phyloP scores from a whole-genome alignment of 495 filamentous ascomycete species.

The Annulohypoxylon moriforme region DNA sequence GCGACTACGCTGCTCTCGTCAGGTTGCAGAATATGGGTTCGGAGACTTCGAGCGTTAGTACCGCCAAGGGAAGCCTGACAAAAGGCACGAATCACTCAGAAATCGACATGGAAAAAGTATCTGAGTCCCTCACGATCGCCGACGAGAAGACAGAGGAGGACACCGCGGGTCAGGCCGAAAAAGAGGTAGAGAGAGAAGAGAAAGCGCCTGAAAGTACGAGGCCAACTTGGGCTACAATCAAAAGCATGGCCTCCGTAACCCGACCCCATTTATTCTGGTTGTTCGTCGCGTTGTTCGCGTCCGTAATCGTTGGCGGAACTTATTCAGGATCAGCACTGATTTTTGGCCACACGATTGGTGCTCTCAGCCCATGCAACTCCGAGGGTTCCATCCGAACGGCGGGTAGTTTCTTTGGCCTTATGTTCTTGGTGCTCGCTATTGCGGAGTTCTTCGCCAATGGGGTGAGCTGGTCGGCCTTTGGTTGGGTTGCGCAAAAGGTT shows the following conservation, averaged over 20 bases:
- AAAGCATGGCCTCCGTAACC: constrained; percentile 36
- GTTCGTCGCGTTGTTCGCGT: constrained; percentile 48
- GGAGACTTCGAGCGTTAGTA: constrained; percentile 45
- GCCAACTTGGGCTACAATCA: constrained; percentile 44
- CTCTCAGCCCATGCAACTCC: constrained; percentile 48
- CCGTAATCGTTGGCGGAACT: constrained; percentile 57
- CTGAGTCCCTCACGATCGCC: constrained; percentile 23
- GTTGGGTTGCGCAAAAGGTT: constrained; percentile 60
- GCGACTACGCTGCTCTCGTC: constrained; percentile 58
- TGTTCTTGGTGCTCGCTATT: constrained; percentile 66
- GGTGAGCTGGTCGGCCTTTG: constrained; percentile 59
- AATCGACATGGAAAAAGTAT: constrained; percentile 54
- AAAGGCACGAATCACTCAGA: constrained; percentile 34
- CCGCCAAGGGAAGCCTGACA: constrained; percentile 29
- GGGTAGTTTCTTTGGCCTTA: constrained; percentile 61
- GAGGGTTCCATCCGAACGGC: constrained; percentile 51
- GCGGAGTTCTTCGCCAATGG: constrained; percentile 60
- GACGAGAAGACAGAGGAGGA: constrained; percentile 20
- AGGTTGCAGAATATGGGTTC: constrained; percentile 48
- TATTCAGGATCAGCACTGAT: constrained; percentile 61
- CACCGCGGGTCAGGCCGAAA: constrained; percentile 3
- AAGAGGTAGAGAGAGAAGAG: constrained; percentile 16
- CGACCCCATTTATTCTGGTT: constrained; percentile 46
- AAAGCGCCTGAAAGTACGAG: constrained; percentile 17
- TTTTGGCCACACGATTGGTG: constrained; percentile 62